Percentiles rank a stretch among this genome's conserved stretches.
Conservation (phyloP, 2,329 filamentous ascomycete species). For the Penicillium rolfsii region DNA sequence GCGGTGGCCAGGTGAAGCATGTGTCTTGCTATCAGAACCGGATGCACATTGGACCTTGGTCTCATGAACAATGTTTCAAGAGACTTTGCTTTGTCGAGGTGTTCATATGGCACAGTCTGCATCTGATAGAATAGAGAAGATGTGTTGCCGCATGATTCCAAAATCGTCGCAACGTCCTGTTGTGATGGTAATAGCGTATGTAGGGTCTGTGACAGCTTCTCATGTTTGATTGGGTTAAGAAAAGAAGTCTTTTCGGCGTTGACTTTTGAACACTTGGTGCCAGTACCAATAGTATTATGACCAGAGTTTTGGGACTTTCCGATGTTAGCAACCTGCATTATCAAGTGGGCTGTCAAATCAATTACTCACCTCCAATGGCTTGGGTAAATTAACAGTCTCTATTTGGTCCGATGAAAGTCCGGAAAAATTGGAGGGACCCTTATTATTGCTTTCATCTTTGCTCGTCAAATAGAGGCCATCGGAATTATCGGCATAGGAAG, state of each 20-base stretch:
- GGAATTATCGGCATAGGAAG: too few species aligned
- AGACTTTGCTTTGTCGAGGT: slow-evolving; percentile 30
- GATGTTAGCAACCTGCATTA: too few species aligned
- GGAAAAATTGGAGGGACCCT: too few species aligned
- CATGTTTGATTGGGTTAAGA: slow-evolving; percentile 17
- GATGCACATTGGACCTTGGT: slow-evolving; percentile 45
- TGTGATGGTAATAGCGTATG: slow-evolving; percentile 45
- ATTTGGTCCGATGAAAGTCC: too few species aligned
- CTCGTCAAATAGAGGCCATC: too few species aligned
- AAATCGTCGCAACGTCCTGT: slow-evolving; percentile 45
- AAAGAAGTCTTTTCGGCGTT: too few species aligned
- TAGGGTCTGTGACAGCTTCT: slow-evolving; percentile 38
- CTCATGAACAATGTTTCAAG: slow-evolving; percentile 29
- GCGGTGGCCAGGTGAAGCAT: slow-evolving; percentile 53
- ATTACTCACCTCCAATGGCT: too few species aligned
- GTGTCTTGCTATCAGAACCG: slow-evolving; percentile 53
- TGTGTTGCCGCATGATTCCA: slow-evolving; percentile 34
- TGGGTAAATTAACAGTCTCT: too few species aligned
- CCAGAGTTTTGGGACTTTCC: slow-evolving; percentile 13
- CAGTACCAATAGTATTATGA: not conserved
- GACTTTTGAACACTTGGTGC: not conserved
- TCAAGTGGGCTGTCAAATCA: too few species aligned
- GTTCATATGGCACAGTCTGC: slow-evolving; percentile 41
- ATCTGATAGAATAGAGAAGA: slow-evolving; percentile 44
- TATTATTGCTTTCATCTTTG: too few species aligned